Percentiles rank a stretch among this genome's conserved stretches.
Evolutionary conservation across 805 yeast species (phyloP).

Genomic region (Saccharomycopsis fermentans): DNA sequence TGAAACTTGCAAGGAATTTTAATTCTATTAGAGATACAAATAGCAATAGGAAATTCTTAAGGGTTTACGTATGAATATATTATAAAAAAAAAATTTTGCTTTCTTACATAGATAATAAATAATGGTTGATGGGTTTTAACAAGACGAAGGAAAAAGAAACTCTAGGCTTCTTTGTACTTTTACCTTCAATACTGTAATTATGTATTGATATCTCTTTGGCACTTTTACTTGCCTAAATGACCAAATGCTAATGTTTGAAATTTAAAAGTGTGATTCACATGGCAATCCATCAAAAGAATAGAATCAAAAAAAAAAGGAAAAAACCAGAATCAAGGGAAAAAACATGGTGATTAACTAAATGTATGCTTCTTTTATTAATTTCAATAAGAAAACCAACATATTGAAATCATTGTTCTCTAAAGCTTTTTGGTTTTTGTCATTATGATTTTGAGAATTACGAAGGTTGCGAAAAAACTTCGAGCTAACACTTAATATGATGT

Average conservation of each 20-base stretch:
- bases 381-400: conserved; percentile 35
- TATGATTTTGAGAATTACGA: neutral
- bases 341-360: conserved; percentile 16
- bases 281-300: neutral
- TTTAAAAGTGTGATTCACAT: neutral
- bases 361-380: conserved; percentile 21
- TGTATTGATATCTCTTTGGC: too few relatives aligned
- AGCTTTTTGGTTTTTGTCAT: conserved; percentile 26
- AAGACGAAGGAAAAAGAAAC: too few relatives aligned
- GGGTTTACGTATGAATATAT: conserved; percentile 17
- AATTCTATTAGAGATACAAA: conserved; percentile 24
- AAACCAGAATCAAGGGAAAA: too few relatives aligned
- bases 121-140: neutral
- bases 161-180: too few relatives aligned
- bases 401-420: conserved; percentile 33
- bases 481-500: conserved; percentile 35
- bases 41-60: conserved; percentile 7
- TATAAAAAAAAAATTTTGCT: neutral
- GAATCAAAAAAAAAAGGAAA: neutral
- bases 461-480: conserved; percentile 29
- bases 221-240: too few relatives aligned
- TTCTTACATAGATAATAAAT: neutral
- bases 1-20: conserved; percentile 43
- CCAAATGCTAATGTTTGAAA: neutral
- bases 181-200: too few relatives aligned